Percentiles rank a stretch among this genome's conserved stretches.
Conservation (phyloP, 2,329 filamentous ascomycete genomes). For the Aureobasidium sp. region DNA sequence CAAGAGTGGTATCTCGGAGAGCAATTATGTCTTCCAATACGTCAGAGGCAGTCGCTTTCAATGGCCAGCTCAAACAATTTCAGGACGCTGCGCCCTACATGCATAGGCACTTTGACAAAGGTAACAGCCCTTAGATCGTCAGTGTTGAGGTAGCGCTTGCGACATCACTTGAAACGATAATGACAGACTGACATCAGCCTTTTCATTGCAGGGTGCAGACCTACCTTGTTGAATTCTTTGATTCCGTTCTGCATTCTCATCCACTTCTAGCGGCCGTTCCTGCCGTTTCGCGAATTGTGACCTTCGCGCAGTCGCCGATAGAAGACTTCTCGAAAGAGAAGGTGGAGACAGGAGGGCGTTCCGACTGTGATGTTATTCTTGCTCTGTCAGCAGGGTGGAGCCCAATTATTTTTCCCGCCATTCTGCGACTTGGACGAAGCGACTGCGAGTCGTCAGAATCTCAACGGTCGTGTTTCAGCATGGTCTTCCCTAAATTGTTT, state of each 20-base stretch:
- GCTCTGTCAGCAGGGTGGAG: conserved; percentile 13
- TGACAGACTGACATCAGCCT: conserved; percentile 6
- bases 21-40: too few species aligned
- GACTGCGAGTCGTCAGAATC: conserved; percentile 4
- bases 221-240: neutral
- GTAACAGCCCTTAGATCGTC: neutral
- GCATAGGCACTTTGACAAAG: neutral
- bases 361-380: neutral
- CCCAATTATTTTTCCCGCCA: neutral
- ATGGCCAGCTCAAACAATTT: neutral
- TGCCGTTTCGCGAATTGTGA: neutral
- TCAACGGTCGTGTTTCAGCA: conserved; percentile 12
- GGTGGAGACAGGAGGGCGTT: neutral
- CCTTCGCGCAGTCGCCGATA: neutral
- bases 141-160: neutral
- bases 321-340: conserved; percentile 15
- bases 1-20: neutral
- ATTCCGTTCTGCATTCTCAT: neutral
- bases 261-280: conserved; percentile 11
- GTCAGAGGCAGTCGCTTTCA: neutral
- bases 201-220: neutral
- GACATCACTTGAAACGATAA: neutral
- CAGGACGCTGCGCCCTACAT: neutral
- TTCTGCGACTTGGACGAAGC: neutral
- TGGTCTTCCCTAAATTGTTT: neutral